phyloP scores from a whole-genome alignment of 495 filamentous ascomycete species.

The Xylaria bambusicola region DNA sequence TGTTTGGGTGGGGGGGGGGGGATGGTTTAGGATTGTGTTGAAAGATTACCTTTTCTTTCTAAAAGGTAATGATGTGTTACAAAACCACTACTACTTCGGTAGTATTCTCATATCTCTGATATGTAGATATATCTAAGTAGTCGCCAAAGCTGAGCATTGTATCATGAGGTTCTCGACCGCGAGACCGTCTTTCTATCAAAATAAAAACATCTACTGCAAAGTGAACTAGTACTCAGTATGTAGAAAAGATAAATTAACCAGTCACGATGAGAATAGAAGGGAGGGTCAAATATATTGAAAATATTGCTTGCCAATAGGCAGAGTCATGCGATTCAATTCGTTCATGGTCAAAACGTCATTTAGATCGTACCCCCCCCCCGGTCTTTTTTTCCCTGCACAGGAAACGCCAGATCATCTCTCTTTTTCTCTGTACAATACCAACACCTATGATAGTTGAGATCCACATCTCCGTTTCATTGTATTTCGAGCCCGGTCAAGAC shows the following conservation, averaged over 20 bases:
- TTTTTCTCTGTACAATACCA: constrained; percentile 1
- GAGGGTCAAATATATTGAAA: neutral
- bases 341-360: constrained; percentile 17
- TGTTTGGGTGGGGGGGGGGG: too few species aligned
- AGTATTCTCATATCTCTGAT: too few species aligned
- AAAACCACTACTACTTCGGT: too few species aligned
- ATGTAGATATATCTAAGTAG: too few species aligned
- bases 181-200: too few species aligned
- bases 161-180: too few species aligned
- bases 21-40: too few species aligned
- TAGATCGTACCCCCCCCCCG: constrained; percentile 15
- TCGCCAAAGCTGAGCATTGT: too few species aligned
- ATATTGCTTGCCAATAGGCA: neutral
- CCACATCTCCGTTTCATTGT: neutral
- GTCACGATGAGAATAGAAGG: neutral
- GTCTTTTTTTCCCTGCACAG: too few species aligned
- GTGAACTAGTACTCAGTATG: neutral
- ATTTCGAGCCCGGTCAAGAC: neutral
- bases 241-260: neutral
- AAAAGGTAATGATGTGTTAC: too few species aligned
- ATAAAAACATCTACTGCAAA: too few species aligned
- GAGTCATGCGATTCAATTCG: constrained; percentile 11
- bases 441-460: neutral
- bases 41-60: too few species aligned
- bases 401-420: constrained; percentile 9